phyloP scores from a whole-genome alignment of 148 eudicot species.

The Vaccinium myrtillus region DNA sequence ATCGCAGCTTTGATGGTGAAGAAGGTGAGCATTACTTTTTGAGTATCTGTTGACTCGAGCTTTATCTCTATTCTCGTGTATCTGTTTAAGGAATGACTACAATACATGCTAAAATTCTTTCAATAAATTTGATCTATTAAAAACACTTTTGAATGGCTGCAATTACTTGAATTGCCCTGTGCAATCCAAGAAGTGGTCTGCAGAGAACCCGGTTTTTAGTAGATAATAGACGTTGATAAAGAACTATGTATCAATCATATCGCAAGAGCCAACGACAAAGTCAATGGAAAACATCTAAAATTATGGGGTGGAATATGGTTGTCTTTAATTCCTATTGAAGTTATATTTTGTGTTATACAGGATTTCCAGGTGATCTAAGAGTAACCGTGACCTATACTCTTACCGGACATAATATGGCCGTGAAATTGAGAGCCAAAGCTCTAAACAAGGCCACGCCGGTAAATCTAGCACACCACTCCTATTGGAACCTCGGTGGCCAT shows the following conservation, averaged over 20 bases:
- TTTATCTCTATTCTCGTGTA: not conserved
- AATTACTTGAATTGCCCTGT: too few relatives aligned
- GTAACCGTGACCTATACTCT: slow-evolving; percentile 50
- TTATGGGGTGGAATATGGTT: not conserved
- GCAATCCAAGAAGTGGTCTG: too few relatives aligned
- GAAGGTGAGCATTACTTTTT: slow-evolving; percentile 42
- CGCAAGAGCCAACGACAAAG: too few relatives aligned
- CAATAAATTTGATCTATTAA: too few relatives aligned
- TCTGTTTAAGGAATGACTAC: too few relatives aligned
- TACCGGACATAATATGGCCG: slow-evolving; percentile 24
- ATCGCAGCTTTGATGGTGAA: slow-evolving; percentile 70
- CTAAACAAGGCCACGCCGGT: slow-evolving; percentile 81
- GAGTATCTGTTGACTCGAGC: not conserved
- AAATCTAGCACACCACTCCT: slow-evolving; percentile 76
- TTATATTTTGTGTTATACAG: slow-evolving; percentile 23
- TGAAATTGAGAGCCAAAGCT: slow-evolving; percentile 60
- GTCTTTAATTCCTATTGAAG: not conserved
- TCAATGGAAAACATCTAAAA: not conserved
- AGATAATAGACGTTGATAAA: not conserved
- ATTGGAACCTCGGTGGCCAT: slow-evolving; percentile 90
- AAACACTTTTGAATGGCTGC: too few relatives aligned
- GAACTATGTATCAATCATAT: not conserved
- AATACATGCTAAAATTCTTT: too few relatives aligned
- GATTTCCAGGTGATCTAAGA: slow-evolving; percentile 74
- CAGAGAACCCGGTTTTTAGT: too few relatives aligned